A percentile compares a stretch with the other conserved stretches of the same genome.
These are phyloP conservation scores for Medicago ruthenica DNA, from an alignment of 306 rosid species.

Conservation along the genomic window DNA sequence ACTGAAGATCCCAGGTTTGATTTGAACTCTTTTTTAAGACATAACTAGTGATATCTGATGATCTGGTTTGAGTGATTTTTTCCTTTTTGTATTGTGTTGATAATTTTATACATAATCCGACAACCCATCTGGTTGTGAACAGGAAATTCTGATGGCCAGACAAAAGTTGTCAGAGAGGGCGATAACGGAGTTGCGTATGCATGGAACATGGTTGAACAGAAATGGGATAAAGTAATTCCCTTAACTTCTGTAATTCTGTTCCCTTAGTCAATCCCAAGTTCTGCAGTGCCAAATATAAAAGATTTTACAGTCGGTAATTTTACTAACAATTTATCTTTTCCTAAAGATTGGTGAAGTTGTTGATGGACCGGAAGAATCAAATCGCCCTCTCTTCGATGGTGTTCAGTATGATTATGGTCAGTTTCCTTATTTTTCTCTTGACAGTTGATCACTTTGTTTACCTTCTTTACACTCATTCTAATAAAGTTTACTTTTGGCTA, in stretches of 20 bases:
- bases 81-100: neutral
- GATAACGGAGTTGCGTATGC: constrained; percentile 97
- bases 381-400: constrained; percentile 74
- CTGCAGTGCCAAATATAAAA: constrained; percentile 13
- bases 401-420: constrained; percentile 84
- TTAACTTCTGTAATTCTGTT: constrained; percentile 27
- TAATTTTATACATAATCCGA: constrained; percentile 30
- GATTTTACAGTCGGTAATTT: constrained; percentile 11
- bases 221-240: constrained; percentile 89
- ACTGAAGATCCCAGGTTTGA: constrained; percentile 82
- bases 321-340: constrained; percentile 17
- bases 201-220: constrained; percentile 80
- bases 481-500: constrained; percentile 32
- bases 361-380: constrained; percentile 87
- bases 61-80: neutral
- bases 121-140: constrained; percentile 44
- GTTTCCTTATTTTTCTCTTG: constrained; percentile 42
- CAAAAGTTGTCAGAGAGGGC: constrained; percentile 93
- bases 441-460: constrained; percentile 18
- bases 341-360: constrained; percentile 96
- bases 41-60: constrained; percentile 8
- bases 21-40: constrained; percentile 33
- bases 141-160: constrained; percentile 95
- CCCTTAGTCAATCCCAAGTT: constrained; percentile 24
- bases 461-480: constrained; percentile 29